Conservation (phyloP, 2,329 filamentous ascomycete species). For the Alternaria tenuissima region DNA sequence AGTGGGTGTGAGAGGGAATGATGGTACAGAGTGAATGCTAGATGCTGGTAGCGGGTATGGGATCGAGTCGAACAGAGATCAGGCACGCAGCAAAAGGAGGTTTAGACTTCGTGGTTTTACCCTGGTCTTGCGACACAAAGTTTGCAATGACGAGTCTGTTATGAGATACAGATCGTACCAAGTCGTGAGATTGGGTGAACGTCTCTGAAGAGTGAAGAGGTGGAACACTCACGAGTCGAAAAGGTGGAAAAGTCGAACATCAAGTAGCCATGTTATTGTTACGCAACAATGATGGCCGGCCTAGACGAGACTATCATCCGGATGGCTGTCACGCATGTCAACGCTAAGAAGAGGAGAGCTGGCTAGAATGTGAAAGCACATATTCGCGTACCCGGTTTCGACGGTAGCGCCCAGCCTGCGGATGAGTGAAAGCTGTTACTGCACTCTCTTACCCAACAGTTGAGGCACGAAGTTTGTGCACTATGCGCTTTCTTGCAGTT, state of each 20-base stretch:
- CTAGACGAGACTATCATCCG: background rate
- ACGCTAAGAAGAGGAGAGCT: background rate
- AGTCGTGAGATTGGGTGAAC: background rate
- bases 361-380: background rate
- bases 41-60: too few relatives aligned
- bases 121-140: background rate
- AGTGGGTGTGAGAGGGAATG: constrained; percentile 34
- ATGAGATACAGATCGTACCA: background rate
- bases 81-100: too few relatives aligned
- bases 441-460: background rate
- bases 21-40: too few relatives aligned
- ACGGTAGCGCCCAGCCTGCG: background rate
- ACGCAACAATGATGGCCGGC: background rate
- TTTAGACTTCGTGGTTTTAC: background rate
- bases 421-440: background rate
- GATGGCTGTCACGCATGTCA: background rate
- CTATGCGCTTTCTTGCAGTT: background rate
- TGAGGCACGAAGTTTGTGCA: background rate
- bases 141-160: background rate
- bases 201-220: background rate
- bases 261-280: background rate
- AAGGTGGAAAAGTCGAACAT: background rate
- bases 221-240: background rate
- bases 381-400: background rate
- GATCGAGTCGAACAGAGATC: too few relatives aligned